Percentiles rank a stretch among this genome's conserved stretches.
phyloP scores from a whole-genome alignment of 345 rosid genomes.

The Camelina neglecta region DNA sequence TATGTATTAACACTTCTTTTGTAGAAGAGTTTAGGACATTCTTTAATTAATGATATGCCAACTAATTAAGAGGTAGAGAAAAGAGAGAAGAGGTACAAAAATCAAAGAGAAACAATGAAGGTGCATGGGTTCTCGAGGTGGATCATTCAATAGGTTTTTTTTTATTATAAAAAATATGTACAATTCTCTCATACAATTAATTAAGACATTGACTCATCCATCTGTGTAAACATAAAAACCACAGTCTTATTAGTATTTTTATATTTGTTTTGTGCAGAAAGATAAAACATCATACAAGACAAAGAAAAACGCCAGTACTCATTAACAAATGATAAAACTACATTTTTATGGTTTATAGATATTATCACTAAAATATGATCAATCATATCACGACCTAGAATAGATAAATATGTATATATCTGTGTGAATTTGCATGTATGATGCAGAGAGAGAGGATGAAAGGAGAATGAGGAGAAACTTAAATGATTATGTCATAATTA shows the following conservation, averaged over 20 bases:
- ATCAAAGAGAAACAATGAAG: slow-evolving; percentile 38
- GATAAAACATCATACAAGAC: neutral
- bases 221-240: slow-evolving; percentile 23
- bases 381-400: slow-evolving; percentile 42
- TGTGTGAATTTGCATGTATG: slow-evolving; percentile 25
- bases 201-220: slow-evolving; percentile 36
- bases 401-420: slow-evolving; percentile 19
- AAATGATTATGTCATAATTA: slow-evolving; percentile 52
- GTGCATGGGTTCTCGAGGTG: slow-evolving; percentile 40
- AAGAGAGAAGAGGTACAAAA: slow-evolving; percentile 26
- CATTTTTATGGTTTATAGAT: neutral
- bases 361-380: slow-evolving; percentile 29
- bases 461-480: slow-evolving; percentile 47
- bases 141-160: slow-evolving; percentile 30
- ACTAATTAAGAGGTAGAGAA: slow-evolving; percentile 17
- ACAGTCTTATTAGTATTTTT: slow-evolving; percentile 1
- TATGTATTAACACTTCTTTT: no score
- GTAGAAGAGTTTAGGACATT: slow-evolving; percentile 9
- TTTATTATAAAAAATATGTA: neutral
- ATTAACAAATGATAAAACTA: slow-evolving; percentile 12
- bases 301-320: slow-evolving; percentile 1
- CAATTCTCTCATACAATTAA: slow-evolving; percentile 16
- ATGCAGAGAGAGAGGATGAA: slow-evolving; percentile 40
- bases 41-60: neutral
- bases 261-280: neutral